Evolutionary conservation across 2,329 filamentous ascomycete genomes (phyloP).

Genomic region (Gaeumannomyces sp.): DNA sequence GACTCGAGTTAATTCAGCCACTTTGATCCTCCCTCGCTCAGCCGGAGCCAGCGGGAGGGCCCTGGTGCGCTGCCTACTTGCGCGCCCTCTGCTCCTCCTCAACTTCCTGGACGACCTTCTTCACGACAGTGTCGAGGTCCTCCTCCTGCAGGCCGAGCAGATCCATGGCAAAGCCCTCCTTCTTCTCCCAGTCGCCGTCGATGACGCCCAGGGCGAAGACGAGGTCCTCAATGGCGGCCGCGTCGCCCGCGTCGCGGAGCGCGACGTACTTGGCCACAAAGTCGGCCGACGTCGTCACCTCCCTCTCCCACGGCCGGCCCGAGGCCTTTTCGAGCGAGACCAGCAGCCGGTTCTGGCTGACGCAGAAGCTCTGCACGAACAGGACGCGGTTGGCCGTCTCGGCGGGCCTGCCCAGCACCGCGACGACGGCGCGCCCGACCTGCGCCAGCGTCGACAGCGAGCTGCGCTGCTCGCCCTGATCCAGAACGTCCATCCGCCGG

Average conservation of each 20-base stretch:
- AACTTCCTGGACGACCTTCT: conserved; percentile 21
- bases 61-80: background rate
- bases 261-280: conserved; percentile 33
- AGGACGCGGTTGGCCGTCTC: conserved; percentile 27
- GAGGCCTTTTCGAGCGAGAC: conserved; percentile 27
- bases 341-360: conserved; percentile 30
- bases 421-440: conserved; percentile 27
- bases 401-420: conserved; percentile 22
- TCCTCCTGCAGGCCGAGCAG: conserved; percentile 40
- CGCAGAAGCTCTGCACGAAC: conserved; percentile 35
- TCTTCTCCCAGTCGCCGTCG: conserved; percentile 41
- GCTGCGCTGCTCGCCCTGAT: conserved; percentile 25
- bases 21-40: background rate
- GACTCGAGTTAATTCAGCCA: no score
- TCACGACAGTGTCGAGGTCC: conserved; percentile 36
- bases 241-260: conserved; percentile 31
- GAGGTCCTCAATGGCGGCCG: conserved; percentile 36
- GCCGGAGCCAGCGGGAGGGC: background rate
- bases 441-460: conserved; percentile 30
- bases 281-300: conserved; percentile 21
- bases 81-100: background rate
- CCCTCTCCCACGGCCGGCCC: background rate
- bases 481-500: conserved; percentile 27
- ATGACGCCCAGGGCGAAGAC: conserved; percentile 43
- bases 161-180: conserved; percentile 40